A percentile compares a stretch with the other conserved stretches of the same genome.
Evolutionary conservation across 2,329 filamentous ascomycete genomes (phyloP).

Genomic region (Fragosphaeria purpurea): DNA sequence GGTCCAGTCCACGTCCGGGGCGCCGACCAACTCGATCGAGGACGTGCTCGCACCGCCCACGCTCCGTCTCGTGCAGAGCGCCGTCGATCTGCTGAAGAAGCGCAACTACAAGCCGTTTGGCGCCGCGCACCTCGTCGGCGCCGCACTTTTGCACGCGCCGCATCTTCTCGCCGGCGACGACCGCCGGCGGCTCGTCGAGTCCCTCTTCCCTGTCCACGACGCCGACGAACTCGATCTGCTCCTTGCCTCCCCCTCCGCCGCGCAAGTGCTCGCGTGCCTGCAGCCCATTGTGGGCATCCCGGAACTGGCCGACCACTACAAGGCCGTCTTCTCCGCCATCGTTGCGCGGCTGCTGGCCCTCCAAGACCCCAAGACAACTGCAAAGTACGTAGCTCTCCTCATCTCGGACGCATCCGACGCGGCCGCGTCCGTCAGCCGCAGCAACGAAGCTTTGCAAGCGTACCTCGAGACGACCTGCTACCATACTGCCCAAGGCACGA

Average conservation of each 20-base stretch:
- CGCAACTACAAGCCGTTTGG: conserved; percentile 50
- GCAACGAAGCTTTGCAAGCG: conserved; percentile 33
- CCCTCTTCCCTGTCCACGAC: conserved; percentile 40
- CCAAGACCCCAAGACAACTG: conserved; percentile 19
- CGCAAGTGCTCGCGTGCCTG: conserved; percentile 56
- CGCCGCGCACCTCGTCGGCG: conserved; percentile 36
- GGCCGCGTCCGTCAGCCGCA: conserved; percentile 23
- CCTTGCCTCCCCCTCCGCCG: conserved; percentile 57
- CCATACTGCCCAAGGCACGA: conserved; percentile 25
- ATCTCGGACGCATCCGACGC: conserved; percentile 34
- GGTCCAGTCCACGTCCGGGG: conserved; percentile 11
- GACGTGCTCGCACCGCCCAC: conserved; percentile 18
- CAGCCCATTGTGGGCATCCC: conserved; percentile 40
- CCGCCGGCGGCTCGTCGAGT: conserved; percentile 26
- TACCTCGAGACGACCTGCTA: conserved; percentile 33
- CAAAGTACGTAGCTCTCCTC: conserved; percentile 31
- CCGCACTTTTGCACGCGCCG: conserved; percentile 29
- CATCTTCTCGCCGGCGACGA: conserved; percentile 27
- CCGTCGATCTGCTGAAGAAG: conserved; percentile 33
- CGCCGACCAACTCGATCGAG: conserved; percentile 9
- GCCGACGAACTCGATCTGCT: conserved; percentile 46
- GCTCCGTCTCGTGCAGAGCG: conserved; percentile 20
- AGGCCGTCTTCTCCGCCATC: conserved; percentile 20
- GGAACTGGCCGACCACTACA: conserved; percentile 27
- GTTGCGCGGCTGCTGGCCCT: conserved; percentile 29